Evolutionary conservation across 2,329 filamentous ascomycete species (phyloP).

Genomic region (Fusarium robinianum): DNA sequence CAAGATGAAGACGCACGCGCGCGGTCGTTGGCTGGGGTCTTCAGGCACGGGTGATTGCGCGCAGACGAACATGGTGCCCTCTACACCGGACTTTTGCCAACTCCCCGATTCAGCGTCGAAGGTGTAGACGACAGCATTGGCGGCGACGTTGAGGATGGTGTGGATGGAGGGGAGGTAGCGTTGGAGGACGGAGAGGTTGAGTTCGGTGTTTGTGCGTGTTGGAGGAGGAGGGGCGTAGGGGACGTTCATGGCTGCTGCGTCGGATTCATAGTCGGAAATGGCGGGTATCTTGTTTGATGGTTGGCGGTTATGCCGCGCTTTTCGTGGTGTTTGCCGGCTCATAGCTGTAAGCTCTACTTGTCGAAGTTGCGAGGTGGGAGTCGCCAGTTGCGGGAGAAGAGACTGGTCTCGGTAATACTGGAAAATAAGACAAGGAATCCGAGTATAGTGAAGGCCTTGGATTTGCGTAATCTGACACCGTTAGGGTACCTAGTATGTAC

Average conservation of each 20-base stretch:
- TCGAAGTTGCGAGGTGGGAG: too few species aligned
- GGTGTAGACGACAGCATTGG: conserved; percentile 84
- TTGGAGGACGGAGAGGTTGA: conserved; percentile 83
- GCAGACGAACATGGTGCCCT: conserved; percentile 90
- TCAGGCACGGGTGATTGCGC: conserved; percentile 55
- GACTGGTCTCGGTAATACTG: too few species aligned
- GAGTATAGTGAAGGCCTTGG: too few species aligned
- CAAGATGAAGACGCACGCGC: conserved; percentile 69
- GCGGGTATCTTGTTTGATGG: conserved; percentile 47
- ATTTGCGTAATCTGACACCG: too few species aligned
- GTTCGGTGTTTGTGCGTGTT: conserved; percentile 79
- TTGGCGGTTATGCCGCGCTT: conserved; percentile 48
- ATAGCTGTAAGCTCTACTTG: conserved; percentile 39
- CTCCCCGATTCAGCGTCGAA: conserved; percentile 66
- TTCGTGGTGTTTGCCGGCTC: conserved; percentile 51
- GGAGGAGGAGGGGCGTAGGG: conserved; percentile 52
- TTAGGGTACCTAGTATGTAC: too few species aligned
- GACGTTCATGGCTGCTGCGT: conserved; percentile 51
- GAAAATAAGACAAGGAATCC: too few species aligned
- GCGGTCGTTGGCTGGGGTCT: conserved; percentile 41
- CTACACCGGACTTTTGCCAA: conserved; percentile 86
- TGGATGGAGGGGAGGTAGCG: conserved; percentile 78
- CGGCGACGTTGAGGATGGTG: conserved; percentile 77
- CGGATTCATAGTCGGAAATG: conserved; percentile 68
- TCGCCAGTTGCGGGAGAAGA: too few species aligned